Conservation (phyloP, 257 asterid species). For the Solanum sejunctum region DNA sequence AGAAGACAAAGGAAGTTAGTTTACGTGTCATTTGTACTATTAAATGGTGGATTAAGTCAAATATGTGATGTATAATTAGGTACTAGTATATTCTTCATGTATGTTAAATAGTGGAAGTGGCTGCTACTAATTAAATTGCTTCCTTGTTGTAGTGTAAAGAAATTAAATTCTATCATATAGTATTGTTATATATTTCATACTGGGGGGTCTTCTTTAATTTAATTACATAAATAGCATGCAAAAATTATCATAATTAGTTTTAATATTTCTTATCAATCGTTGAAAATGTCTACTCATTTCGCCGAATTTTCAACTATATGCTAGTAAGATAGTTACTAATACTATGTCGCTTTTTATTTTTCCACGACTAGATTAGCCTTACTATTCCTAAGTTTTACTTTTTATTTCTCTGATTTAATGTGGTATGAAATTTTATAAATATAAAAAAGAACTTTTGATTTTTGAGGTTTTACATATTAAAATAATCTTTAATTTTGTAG, state of each 20-base stretch:
- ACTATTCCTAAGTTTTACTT: not conserved
- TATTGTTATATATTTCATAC: too few species aligned
- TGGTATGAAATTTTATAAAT: too few species aligned
- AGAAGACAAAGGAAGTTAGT: not conserved
- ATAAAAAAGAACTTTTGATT: accelerated
- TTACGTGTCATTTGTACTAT: not conserved
- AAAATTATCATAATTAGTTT: not conserved
- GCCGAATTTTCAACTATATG: not conserved
- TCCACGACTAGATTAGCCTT: not conserved
- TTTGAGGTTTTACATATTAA: too few species aligned
- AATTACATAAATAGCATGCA: not conserved
- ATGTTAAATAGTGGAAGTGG: not conserved
- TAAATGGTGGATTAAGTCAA: not conserved
- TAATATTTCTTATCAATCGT: not conserved
- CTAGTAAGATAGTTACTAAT: not conserved
- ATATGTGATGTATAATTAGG: not conserved
- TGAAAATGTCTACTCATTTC: not conserved
- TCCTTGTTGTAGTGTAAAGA: not conserved
- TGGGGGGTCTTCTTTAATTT: not conserved
- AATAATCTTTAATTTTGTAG: too few species aligned
- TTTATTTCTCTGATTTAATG: too few species aligned
- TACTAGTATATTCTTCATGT: not conserved
- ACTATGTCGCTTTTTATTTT: not conserved
- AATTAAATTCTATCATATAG: not conserved
- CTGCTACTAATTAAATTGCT: not conserved